Evolutionary conservation across 2,329 filamentous ascomycete species (phyloP), one percentile per base, ranked within the genome.

Genomic region (Trichoderma endophyticum): DNA sequence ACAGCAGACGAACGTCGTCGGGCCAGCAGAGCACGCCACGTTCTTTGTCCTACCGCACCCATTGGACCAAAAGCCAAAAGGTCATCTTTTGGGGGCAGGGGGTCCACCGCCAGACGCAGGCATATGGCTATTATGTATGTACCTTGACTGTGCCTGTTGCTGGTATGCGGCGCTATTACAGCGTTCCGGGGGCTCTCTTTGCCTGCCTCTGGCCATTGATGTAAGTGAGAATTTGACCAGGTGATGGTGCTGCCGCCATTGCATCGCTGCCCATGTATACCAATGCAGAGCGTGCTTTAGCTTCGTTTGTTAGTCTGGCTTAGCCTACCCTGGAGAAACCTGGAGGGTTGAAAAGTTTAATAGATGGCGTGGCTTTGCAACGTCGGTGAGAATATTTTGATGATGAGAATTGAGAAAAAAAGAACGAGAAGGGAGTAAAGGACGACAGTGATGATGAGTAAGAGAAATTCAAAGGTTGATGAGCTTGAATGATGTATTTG

Each of bases 21-120:
- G 26, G 51, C 63, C 70, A 59, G 54, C 64, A 39, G 43, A 69
- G 65, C 32, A 62, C 21, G 57, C 71, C 71, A 72, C 71, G 71
- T 72, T 72, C 57, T 62, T 54, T 54, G 57, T 70, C 65, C 56
- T n/a, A 48, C 39, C 48, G 43, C 65, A 68, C 66, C 48, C 26
- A 72, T 72, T 72, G 71, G 71, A 70, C 43, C 54, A 39, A 60
- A 51, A 14, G 18, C 54, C 15, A 59, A 56, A 60, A 43, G 11
- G 48, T 54, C 57, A 43, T 62, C 39, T n/a, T 39, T 32, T 51
- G 24, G 62, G 66, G 11, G 67, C 39, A 70, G 9, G 24, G 60
- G 60, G 8, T 26, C 59, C 59, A 70, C 68, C 28, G 59, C 39
- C 39, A 32, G 21, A 56, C 64, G 26, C 51, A 59, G 56, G 6